Percentiles rank a stretch among this genome's conserved stretches.
Evolutionary conservation across 257 asterid genomes (phyloP).

Genomic region (Linderniella brevidens): DNA sequence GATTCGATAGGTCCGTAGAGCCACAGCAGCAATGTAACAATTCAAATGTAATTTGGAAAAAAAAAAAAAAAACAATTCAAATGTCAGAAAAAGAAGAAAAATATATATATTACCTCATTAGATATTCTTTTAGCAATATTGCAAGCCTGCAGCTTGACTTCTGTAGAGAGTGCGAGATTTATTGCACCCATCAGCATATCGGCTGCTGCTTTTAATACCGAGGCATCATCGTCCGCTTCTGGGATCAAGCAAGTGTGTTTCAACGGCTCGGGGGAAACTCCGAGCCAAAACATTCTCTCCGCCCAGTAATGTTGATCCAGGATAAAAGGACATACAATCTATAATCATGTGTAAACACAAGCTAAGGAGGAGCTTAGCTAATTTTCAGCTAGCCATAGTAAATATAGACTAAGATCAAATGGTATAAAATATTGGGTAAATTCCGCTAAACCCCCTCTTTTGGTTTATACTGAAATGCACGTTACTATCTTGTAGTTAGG

Average conservation of each 20-base stretch:
- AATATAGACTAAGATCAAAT: neutral
- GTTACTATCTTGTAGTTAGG: too few relatives aligned
- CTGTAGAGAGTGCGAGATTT: slow-evolving; percentile 26
- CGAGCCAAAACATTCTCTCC: slow-evolving; percentile 96
- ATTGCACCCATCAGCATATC: slow-evolving; percentile 38
- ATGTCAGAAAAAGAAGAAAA: neutral
- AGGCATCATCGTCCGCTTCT: slow-evolving; percentile 19
- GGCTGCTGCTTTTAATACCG: slow-evolving; percentile 40
- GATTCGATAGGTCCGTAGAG: too few relatives aligned
- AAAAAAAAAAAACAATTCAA: neutral
- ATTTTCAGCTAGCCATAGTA: neutral
- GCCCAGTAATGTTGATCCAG: slow-evolving; percentile 97
- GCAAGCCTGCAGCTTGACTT: slow-evolving; percentile 37
- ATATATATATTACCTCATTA: slow-evolving; percentile 37
- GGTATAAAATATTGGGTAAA: too few relatives aligned
- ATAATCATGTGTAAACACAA: slow-evolving; percentile 12
- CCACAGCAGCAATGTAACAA: neutral
- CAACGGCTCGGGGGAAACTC: slow-evolving; percentile 80
- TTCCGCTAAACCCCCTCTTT: too few relatives aligned
- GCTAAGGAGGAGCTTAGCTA: neutral
- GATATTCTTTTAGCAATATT: slow-evolving; percentile 44
- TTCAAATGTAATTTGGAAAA: neutral
- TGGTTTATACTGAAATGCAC: too few relatives aligned
- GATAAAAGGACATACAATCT: slow-evolving; percentile 81
- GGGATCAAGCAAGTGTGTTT: slow-evolving; percentile 37